Percentiles rank a stretch among this genome's conserved stretches.
These are phyloP conservation scores for Phylloporus scabripes DNA, from an alignment of 768 basidiomycete species.

Conservation along the genomic window DNA sequence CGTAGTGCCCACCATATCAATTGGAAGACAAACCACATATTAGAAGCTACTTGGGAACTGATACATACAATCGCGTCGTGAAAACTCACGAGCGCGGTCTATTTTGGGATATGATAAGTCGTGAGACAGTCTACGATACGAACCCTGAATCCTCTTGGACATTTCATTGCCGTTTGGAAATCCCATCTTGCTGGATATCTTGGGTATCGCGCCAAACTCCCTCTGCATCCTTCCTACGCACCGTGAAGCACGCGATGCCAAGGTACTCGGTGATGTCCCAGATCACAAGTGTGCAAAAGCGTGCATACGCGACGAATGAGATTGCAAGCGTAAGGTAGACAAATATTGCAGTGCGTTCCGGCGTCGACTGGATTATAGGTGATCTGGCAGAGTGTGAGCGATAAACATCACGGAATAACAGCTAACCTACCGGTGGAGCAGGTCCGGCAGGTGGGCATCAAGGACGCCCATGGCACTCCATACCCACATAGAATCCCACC, in stretches of 20 bases:
- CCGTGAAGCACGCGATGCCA: constrained; percentile 93
- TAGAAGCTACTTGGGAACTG: neutral
- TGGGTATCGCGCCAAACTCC: constrained; percentile 52
- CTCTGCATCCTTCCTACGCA: constrained; percentile 71
- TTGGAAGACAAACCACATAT: no score
- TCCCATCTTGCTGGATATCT: constrained; percentile 24
- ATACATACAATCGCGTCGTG: neutral
- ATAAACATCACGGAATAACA: constrained; percentile 1
- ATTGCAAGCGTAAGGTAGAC: constrained; percentile 66
- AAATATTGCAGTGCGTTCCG: constrained; percentile 57
- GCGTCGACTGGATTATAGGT: constrained; percentile 71
- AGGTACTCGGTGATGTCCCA: constrained; percentile 83
- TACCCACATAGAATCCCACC: constrained; percentile 83
- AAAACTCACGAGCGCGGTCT: neutral
- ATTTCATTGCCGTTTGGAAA: constrained; percentile 18
- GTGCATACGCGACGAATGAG: constrained; percentile 64
- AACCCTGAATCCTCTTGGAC: neutral
- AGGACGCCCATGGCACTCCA: constrained; percentile 72
- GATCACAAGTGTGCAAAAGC: constrained; percentile 82
- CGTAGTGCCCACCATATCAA: no score
- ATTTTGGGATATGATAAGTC: no score
- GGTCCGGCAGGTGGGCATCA: constrained; percentile 73
- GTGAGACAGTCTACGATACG: neutral
- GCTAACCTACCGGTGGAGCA: constrained; percentile 58
- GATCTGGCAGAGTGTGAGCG: constrained; percentile 35